Base-by-base conservation (phyloP, 352 stramenopile species). In the Achlya hypogyna region DNA sequence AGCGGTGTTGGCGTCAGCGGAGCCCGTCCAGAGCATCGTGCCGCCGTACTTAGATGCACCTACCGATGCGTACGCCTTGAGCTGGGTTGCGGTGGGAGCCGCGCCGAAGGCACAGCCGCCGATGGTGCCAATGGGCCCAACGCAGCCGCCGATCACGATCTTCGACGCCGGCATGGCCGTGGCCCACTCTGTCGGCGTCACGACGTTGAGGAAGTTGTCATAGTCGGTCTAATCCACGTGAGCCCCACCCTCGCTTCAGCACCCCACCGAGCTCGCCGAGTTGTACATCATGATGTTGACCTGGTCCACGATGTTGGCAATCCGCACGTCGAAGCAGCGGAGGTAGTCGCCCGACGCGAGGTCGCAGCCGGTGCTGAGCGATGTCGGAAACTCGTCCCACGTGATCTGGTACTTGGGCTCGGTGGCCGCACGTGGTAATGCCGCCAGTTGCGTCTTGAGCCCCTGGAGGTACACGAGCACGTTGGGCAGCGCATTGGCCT, bases 251-350 rank as follows among this genome's bases (percentile, higher is more conserved):
- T n/a, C n/a, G n/a, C n/a, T n/a, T n/a, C n/a, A n/a, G n/a, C n/a
- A n/a, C n/a, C n/a, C n/a, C 23, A 67, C 60, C 40, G 38, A 0
- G 8, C 8, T n/a, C 20, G 6, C 47, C 0, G 27, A 77, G 54
- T 92, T 92, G 74, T 92, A 92, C 54, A 83, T 80, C 84, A 92
- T 91, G 63, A 92, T 84, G 66, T 92, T 89, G 35, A 92, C 69
- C 80, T 82, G 89, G 69, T 91, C 80, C n/a, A 91, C 73, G 25
- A 78, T 80, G n/a, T 76, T 51, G 25, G 89, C 62, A 2, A 89
- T 69, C 23, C 47, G 62, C 5, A 70, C 65, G 3, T 83, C 77
- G 62, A 90, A 92, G 64, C 84, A 92, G 1, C 84, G 74, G 34
- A 77, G 71, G 65, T 88, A 89, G 34, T 69, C 59, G 4, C 60